A percentile compares a stretch with the other conserved stretches of the same genome.
Conservation (phyloP, 2,329 filamentous ascomycete species). For the Pezicula carpinea region DNA sequence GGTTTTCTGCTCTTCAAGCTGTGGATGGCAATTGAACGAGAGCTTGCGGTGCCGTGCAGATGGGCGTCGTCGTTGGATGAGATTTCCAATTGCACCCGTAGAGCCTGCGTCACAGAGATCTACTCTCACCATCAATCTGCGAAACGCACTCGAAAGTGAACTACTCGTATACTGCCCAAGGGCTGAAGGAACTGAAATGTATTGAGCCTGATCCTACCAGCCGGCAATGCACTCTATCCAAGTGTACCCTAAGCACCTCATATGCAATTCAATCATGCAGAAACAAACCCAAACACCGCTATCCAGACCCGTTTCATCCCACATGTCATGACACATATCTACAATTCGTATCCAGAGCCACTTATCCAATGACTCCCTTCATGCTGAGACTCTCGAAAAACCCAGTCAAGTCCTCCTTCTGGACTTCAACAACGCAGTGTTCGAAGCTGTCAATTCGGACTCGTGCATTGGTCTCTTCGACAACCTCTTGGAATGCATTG, state of each 20-base stretch:
- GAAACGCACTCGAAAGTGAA: neutral
- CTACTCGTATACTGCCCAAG: neutral
- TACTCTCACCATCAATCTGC: neutral
- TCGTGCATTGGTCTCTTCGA: constrained; percentile 81
- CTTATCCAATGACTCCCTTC: constrained; percentile 72
- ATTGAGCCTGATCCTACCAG: neutral
- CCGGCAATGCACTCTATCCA: neutral
- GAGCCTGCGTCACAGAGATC: neutral
- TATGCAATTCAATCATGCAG: neutral
- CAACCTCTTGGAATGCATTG: constrained; percentile 91
- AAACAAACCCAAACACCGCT: neutral
- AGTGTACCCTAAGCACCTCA: neutral
- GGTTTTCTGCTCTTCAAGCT: too few relatives aligned
- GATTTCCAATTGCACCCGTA: too few relatives aligned
- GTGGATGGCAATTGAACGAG: too few relatives aligned
- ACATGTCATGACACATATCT: constrained; percentile 19
- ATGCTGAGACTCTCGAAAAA: constrained; percentile 91
- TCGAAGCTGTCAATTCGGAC: constrained; percentile 96
- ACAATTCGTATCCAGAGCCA: constrained; percentile 2
- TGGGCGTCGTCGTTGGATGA: too few relatives aligned
- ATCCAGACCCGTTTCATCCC: neutral
- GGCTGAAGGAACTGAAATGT: neutral
- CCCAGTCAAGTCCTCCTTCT: constrained; percentile 85
- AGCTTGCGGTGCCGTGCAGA: too few relatives aligned
- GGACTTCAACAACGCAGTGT: constrained; percentile 95